Conservation (phyloP, 768 basidiomycete species). For the Phlegmacium glaucopus region DNA sequence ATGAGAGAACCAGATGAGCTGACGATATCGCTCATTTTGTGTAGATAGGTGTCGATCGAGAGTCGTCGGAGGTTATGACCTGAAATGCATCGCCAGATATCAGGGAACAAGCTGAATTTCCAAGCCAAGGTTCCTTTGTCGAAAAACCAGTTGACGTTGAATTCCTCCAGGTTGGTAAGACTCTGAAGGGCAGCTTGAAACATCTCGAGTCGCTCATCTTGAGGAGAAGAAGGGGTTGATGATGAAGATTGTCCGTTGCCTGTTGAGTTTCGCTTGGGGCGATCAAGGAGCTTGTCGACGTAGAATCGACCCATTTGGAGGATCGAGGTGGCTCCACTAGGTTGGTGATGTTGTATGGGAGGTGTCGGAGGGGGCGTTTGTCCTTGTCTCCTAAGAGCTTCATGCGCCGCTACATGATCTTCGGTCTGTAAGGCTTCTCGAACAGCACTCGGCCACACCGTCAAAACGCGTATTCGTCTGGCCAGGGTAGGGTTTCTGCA, state of each 20-base stretch:
- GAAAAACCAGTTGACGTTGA: constrained; percentile 20
- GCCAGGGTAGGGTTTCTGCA: constrained; percentile 13
- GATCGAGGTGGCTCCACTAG: constrained; percentile 2
- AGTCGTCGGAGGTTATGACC: constrained; percentile 15
- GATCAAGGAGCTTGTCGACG: constrained; percentile 15
- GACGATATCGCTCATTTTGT: constrained; percentile 16
- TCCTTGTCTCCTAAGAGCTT: neutral
- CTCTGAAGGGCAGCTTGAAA: constrained; percentile 11
- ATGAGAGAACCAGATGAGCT: constrained; percentile 12
- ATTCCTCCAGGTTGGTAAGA: constrained; percentile 16
- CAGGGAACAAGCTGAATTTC: constrained; percentile 16
- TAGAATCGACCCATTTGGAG: constrained; percentile 13
- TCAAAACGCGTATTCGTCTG: constrained; percentile 20
- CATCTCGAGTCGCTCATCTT: constrained; percentile 10
- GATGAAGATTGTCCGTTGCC: neutral
- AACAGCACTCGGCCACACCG: constrained; percentile 24
- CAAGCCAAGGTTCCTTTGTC: constrained; percentile 16
- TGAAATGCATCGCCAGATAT: constrained; percentile 14
- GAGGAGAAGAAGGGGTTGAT: constrained; percentile 7
- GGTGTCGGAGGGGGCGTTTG: constrained; percentile 1
- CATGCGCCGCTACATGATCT: constrained; percentile 3
- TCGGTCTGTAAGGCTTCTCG: constrained; percentile 18
- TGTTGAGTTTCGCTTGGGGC: constrained; percentile 7
- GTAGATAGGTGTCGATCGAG: constrained; percentile 17
- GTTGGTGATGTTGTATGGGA: neutral